A percentile compares a stretch with the other conserved stretches of the same genome.
phyloP scores from a whole-genome alignment of 495 filamentous ascomycete genomes.

The Penicillium soppii region DNA sequence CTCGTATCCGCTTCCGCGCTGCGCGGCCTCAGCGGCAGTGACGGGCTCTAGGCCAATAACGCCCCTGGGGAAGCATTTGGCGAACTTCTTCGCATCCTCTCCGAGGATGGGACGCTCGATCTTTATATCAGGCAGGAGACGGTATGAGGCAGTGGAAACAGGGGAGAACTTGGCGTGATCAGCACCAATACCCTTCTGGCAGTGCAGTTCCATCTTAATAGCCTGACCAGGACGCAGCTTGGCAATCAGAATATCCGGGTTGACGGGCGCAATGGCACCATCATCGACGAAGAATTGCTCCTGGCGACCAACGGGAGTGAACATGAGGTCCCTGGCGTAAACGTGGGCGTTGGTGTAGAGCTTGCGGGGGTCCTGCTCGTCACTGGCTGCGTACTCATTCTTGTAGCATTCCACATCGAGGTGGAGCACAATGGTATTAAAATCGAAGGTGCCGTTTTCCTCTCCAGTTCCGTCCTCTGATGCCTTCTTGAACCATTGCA shows the following conservation, averaged over 20 bases:
- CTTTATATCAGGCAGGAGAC: conserved; percentile 81
- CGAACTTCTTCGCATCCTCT: conserved; percentile 83
- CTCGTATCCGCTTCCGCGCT: conserved; percentile 64
- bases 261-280: conserved; percentile 66
- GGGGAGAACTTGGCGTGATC: conserved; percentile 99
- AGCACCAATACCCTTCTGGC: conserved; percentile 87
- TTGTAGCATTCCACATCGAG: conserved; percentile 75
- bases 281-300: conserved; percentile 62
- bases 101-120: conserved; percentile 83
- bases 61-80: conserved; percentile 82
- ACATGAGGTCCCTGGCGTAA: conserved; percentile 80
- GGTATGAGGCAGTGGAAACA: conserved; percentile 90
- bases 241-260: conserved; percentile 91
- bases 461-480: conserved; percentile 50
- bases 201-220: conserved; percentile 80
- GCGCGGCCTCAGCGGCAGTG: conserved; percentile 60
- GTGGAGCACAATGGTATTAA: conserved; percentile 74
- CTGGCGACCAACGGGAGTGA: conserved; percentile 73
- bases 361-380: conserved; percentile 76
- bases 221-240: conserved; percentile 91
- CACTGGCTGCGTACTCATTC: conserved; percentile 64
- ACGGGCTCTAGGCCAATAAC: conserved; percentile 81
- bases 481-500: conserved; percentile 71
- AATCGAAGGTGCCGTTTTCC: conserved; percentile 55
- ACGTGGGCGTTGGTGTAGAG: conserved; percentile 83